Conservation (phyloP, 441 rosid genomes). For the Adansonia rubrostipa region DNA sequence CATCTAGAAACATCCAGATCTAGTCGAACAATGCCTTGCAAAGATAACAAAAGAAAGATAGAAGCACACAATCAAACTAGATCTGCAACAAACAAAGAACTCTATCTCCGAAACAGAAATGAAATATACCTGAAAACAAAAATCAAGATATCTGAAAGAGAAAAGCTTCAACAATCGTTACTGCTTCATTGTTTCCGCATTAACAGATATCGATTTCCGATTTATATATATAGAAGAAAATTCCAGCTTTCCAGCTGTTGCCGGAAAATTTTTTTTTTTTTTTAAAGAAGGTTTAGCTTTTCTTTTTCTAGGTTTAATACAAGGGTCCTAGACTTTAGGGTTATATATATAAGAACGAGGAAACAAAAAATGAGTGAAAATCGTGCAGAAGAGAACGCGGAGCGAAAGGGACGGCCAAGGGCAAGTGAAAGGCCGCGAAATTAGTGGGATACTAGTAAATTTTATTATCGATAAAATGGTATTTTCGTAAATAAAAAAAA, state of each 20-base stretch:
- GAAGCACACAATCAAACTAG: not conserved
- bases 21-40: constrained; percentile 21
- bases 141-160: not conserved
- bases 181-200: not conserved
- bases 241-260: not conserved
- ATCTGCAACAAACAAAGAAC: constrained; percentile 12
- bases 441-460: not conserved
- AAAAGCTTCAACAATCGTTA: not conserved
- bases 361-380: not conserved
- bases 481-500: not conserved
- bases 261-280: too few species aligned
- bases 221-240: not conserved
- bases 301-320: not conserved
- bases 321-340: not conserved
- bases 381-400: not conserved
- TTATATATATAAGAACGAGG: not conserved
- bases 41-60: not conserved
- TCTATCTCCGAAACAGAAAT: too few species aligned
- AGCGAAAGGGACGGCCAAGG: not conserved
- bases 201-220: too few species aligned
- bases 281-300: not conserved
- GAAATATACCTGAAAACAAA: not conserved
- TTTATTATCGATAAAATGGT: not conserved
- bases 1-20: constrained; percentile 2
- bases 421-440: not conserved